phyloP scores from a whole-genome alignment of 257 asterid species.

The Catharanthus roseus region DNA sequence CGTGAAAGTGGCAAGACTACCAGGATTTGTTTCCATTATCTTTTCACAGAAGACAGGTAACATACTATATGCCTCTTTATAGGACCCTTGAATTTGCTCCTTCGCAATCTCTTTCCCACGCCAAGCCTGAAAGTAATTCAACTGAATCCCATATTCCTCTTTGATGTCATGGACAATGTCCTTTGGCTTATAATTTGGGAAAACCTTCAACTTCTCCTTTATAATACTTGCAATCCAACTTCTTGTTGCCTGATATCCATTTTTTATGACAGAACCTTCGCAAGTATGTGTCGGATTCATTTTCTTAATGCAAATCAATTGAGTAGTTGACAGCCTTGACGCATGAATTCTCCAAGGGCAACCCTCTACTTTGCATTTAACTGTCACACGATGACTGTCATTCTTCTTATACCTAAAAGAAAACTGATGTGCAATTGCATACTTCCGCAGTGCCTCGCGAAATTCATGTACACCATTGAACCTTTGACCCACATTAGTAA shows the following conservation, averaged over 20 bases:
- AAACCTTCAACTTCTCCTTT: slow-evolving; percentile 81
- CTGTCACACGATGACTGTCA: slow-evolving; percentile 96
- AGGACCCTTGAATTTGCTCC: slow-evolving; percentile 99
- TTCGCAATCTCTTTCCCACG: slow-evolving; percentile 97
- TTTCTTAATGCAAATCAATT: slow-evolving; percentile 90
- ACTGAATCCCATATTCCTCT: slow-evolving; percentile 86
- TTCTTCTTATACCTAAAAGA: slow-evolving; percentile 95
- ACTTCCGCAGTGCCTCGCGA: slow-evolving; percentile 88
- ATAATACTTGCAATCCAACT: slow-evolving; percentile 99
- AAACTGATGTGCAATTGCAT: slow-evolving; percentile 90
- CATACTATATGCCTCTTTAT: slow-evolving; percentile 89
- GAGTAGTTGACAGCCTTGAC: slow-evolving; percentile 90
- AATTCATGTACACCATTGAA: slow-evolving; percentile 93
- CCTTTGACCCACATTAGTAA: slow-evolving; percentile 95
- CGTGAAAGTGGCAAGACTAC: slow-evolving; percentile 87
- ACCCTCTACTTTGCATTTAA: slow-evolving; percentile 91
- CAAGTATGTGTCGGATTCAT: slow-evolving; percentile 92
- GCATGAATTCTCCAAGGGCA: slow-evolving; percentile 99
- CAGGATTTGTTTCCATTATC: slow-evolving; percentile 91
- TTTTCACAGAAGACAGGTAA: slow-evolving; percentile 78
- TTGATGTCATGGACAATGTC: slow-evolving; percentile 91
- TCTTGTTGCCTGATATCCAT: slow-evolving; percentile 87
- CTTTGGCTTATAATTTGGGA: slow-evolving; percentile 89
- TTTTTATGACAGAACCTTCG: slow-evolving; percentile 62
- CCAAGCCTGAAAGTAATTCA: slow-evolving; percentile 98